Evolutionary conservation across 768 basidiomycete genomes (phyloP).

Genomic region (Boletellus sp.): DNA sequence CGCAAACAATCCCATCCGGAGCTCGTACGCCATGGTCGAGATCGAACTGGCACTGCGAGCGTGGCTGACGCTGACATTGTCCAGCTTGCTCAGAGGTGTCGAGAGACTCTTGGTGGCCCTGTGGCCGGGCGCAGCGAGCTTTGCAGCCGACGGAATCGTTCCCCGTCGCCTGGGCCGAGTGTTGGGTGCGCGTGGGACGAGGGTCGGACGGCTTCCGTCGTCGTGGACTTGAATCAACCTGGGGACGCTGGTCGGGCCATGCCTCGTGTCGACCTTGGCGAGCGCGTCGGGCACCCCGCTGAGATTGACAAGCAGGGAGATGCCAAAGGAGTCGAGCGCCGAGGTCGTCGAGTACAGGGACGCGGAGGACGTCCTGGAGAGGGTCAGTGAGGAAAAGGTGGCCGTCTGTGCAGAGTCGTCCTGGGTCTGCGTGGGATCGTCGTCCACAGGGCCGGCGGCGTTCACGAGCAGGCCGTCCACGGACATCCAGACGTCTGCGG

Average conservation of each 20-base stretch:
- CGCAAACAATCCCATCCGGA: slow-evolving; percentile 23
- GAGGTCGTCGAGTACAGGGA: slow-evolving; percentile 16
- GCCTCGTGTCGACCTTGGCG: not conserved
- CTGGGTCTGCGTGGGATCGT: not conserved
- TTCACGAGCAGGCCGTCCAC: slow-evolving; percentile 17
- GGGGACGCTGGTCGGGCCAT: not conserved
- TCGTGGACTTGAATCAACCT: slow-evolving; percentile 1
- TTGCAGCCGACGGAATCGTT: slow-evolving; percentile 8
- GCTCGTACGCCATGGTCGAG: slow-evolving; percentile 27
- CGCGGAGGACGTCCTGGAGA: slow-evolving; percentile 3
- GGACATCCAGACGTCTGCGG: slow-evolving; percentile 24
- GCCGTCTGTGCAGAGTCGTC: not conserved
- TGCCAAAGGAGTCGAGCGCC: slow-evolving; percentile 16
- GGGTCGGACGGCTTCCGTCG: not conserved
- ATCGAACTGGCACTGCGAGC: slow-evolving; percentile 18
- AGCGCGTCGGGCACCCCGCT: not conserved
- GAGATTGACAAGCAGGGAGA: slow-evolving; percentile 16
- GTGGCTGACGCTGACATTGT: not conserved
- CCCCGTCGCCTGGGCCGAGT: slow-evolving; percentile 14
- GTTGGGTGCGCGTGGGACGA: not conserved
- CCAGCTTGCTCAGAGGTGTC: slow-evolving; percentile 15
- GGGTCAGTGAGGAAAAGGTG: not conserved
- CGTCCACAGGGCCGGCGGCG: slow-evolving; percentile 12
- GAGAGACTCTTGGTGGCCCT: slow-evolving; percentile 12
- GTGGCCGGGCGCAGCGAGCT: not conserved